Conservation (phyloP, 352 stramenopile genomes). For the Phytophthora uliginosa region DNA sequence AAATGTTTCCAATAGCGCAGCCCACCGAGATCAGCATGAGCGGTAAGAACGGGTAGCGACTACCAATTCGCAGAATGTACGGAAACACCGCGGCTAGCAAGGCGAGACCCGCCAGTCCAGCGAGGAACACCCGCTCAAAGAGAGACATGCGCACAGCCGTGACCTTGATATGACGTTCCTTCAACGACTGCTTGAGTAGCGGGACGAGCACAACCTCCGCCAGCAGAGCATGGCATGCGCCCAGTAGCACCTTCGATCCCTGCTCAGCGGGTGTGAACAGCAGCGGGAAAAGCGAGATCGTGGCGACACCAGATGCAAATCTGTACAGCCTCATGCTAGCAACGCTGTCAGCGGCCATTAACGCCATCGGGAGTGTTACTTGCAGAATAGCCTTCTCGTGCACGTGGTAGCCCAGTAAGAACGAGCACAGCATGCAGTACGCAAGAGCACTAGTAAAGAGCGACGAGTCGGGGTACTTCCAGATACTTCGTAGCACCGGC, state of each 20-base stretch:
- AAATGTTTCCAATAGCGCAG: constrained; percentile 81
- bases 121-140: constrained; percentile 70
- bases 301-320: constrained; percentile 73
- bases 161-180: constrained; percentile 74
- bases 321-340: constrained; percentile 88
- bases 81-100: constrained; percentile 61
- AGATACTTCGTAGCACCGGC: constrained; percentile 80
- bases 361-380: constrained; percentile 74
- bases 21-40: constrained; percentile 84
- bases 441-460: constrained; percentile 85
- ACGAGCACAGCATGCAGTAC: constrained; percentile 95
- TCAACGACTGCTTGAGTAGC: constrained; percentile 78
- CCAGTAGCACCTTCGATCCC: constrained; percentile 80
- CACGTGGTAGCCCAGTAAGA: constrained; percentile 99
- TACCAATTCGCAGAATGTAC: constrained; percentile 55
- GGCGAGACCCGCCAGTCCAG: constrained; percentile 45
- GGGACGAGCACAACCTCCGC: constrained; percentile 72
- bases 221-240: constrained; percentile 64
- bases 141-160: constrained; percentile 63
- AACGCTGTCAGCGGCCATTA: constrained; percentile 82
- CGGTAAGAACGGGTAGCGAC: constrained; percentile 76
- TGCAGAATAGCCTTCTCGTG: constrained; percentile 99
- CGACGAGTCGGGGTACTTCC: constrained; percentile 81
- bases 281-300: constrained; percentile 87
- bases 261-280: constrained; percentile 88